Percentiles rank a stretch among this genome's conserved stretches.
phyloP scores from a whole-genome alignment of 2,329 filamentous ascomycete species.

The Fusarium keratoplasticum region DNA sequence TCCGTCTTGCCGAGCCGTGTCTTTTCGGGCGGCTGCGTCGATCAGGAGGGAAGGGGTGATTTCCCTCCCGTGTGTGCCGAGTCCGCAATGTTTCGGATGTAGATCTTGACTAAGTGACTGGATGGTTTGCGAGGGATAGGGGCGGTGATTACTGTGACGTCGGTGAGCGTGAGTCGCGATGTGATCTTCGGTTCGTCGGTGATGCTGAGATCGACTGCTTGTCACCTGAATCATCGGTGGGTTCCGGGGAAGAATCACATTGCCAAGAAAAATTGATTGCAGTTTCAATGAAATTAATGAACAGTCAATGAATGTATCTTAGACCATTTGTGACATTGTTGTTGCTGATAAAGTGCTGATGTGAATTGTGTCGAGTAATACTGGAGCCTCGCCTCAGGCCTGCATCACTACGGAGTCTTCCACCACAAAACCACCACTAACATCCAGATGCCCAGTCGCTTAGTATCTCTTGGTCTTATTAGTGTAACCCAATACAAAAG shows the following conservation, averaged over 20 bases:
- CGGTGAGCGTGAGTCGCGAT: neutral
- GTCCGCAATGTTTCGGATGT: neutral
- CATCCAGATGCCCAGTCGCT: neutral
- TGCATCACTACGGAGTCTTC: neutral
- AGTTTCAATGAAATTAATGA: neutral
- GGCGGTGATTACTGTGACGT: neutral
- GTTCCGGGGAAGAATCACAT: neutral
- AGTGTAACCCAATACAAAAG: neutral
- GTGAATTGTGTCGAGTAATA: neutral
- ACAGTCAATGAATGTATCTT: neutral
- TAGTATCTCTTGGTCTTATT: neutral
- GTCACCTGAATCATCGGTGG: neutral
- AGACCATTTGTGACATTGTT: neutral
- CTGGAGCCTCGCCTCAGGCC: neutral
- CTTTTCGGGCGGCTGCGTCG: neutral
- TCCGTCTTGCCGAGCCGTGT: neutral
- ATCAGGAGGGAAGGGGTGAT: neutral
- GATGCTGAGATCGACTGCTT: neutral
- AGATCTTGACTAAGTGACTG: neutral
- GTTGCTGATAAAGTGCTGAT: neutral
- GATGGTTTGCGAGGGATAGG: neutral
- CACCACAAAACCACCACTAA: neutral
- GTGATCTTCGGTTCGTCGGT: neutral
- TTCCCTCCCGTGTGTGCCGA: neutral
- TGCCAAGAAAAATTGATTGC: neutral